Percentiles rank a stretch among this genome's conserved stretches.
These are phyloP conservation scores for Pythium scleroteichum DNA, from an alignment of 352 stramenopile genomes.

Conservation along the genomic window DNA sequence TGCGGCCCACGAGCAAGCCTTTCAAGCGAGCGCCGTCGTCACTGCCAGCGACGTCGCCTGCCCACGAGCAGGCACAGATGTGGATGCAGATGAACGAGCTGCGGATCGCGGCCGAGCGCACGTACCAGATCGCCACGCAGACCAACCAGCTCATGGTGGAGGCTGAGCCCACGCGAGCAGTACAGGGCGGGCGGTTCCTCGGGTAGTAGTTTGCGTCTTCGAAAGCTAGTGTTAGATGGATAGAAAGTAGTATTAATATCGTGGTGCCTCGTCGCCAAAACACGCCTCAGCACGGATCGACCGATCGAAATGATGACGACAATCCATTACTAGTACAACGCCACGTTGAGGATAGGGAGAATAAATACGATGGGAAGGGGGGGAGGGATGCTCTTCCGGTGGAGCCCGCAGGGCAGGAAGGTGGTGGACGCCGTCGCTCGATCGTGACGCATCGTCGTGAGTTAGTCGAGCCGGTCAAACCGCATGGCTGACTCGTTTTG, in stretches of 20 bases:
- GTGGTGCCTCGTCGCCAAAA: no score
- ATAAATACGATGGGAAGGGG: no score
- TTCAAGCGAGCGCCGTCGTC: neutral
- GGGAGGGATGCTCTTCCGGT: no score
- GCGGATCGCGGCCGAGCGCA: constrained; percentile 16
- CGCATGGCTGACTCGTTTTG: constrained; percentile 27
- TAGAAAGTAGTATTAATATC: no score
- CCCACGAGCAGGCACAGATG: constrained; percentile 2
- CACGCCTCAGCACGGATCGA: no score
- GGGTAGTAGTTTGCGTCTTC: neutral
- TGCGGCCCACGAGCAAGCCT: neutral
- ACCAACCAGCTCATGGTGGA: constrained; percentile 11
- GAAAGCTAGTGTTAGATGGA: no score
- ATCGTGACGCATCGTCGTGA: no score
- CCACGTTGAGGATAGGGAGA: neutral
- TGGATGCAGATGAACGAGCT: constrained; percentile 24
- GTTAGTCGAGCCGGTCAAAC: neutral
- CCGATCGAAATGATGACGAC: neutral
- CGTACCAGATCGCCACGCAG: constrained; percentile 19
- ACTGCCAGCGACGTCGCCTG: neutral
- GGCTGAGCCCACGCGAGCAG: neutral
- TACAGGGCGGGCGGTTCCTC: neutral
- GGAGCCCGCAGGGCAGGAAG: no score
- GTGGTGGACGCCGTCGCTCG: no score
- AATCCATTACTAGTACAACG: constrained; percentile 1